Conservation (phyloP, 164 flowering plant genomes). For the Umbilicus rupestris region DNA sequence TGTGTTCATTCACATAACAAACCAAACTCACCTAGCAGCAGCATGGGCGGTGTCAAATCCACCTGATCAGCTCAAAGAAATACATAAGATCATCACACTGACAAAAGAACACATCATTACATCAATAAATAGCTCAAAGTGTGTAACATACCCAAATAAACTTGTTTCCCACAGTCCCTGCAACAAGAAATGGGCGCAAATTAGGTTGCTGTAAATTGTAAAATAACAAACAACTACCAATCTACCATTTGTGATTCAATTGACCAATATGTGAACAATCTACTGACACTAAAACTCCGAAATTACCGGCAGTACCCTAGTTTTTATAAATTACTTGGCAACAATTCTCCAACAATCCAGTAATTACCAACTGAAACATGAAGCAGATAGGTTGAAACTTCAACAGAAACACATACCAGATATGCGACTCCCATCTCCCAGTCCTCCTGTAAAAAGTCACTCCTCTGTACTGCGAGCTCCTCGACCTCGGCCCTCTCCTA, state of each 20-base stretch:
- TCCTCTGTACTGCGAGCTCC: constrained; percentile 95
- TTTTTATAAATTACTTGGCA: background rate
- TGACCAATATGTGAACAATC: background rate
- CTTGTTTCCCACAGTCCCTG: constrained; percentile 82
- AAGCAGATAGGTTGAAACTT: background rate
- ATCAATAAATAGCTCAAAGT: background rate
- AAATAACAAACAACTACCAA: constrained; percentile 1
- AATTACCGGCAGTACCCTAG: background rate
- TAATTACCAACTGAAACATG: background rate
- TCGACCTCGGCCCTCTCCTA: constrained; percentile 90
- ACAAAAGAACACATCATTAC: background rate
- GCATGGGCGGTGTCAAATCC: constrained; percentile 82
- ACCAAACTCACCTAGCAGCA: constrained; percentile 45
- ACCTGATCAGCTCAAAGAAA: constrained; percentile 25
- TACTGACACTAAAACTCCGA: background rate
- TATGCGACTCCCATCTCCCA: constrained; percentile 97
- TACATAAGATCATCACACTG: constrained; percentile 1
- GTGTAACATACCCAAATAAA: constrained; percentile 45
- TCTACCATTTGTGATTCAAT: background rate
- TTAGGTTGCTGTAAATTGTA: background rate
- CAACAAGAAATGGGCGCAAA: constrained; percentile 1
- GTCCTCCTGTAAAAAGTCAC: constrained; percentile 94
- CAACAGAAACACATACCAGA: constrained; percentile 37
- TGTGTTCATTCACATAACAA: background rate
- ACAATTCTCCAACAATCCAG: background rate